A percentile compares a stretch with the other conserved stretches of the same genome.
phyloP scores from a whole-genome alignment of 495 filamentous ascomycete species.

The Lasiosphaeria hispida region DNA sequence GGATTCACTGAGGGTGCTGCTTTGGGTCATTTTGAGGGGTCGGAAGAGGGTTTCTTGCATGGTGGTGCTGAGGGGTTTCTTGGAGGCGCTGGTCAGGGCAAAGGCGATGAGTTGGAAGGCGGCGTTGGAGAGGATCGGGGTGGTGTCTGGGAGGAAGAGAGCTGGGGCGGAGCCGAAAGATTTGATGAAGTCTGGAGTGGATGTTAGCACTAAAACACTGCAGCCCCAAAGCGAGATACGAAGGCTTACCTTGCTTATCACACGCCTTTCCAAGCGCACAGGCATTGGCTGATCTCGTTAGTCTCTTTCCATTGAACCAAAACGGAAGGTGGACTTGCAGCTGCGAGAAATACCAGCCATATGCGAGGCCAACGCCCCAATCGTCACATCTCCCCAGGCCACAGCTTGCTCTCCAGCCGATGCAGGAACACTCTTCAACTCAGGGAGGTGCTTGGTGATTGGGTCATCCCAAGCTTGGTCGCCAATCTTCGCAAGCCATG shows the following conservation, averaged over 20 bases:
- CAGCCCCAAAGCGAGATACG: neutral
- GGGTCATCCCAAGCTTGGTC: constrained; percentile 43
- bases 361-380: constrained; percentile 37
- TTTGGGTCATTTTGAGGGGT: constrained; percentile 5
- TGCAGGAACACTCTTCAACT: constrained; percentile 29
- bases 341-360: constrained; percentile 36
- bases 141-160: constrained; percentile 11
- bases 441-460: constrained; percentile 45
- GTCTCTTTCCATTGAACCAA: neutral
- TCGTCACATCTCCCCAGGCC: constrained; percentile 38
- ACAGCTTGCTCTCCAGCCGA: constrained; percentile 28
- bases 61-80: neutral
- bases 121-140: constrained; percentile 11
- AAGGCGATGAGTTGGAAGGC: constrained; percentile 14
- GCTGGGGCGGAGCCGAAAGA: constrained; percentile 1
- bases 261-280: constrained; percentile 11
- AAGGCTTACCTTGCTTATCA: constrained; percentile 4
- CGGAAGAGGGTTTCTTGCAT: neutral
- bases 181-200: constrained; percentile 1
- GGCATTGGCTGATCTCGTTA: constrained; percentile 1
- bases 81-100: neutral
- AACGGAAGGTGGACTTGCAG: constrained; percentile 22
- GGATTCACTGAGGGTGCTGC: neutral
- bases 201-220: neutral
- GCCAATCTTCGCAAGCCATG: constrained; percentile 39